These are phyloP conservation scores for Geopyxis carbonaria DNA, from an alignment of 495 filamentous ascomycete species.

Conservation along the genomic window DNA sequence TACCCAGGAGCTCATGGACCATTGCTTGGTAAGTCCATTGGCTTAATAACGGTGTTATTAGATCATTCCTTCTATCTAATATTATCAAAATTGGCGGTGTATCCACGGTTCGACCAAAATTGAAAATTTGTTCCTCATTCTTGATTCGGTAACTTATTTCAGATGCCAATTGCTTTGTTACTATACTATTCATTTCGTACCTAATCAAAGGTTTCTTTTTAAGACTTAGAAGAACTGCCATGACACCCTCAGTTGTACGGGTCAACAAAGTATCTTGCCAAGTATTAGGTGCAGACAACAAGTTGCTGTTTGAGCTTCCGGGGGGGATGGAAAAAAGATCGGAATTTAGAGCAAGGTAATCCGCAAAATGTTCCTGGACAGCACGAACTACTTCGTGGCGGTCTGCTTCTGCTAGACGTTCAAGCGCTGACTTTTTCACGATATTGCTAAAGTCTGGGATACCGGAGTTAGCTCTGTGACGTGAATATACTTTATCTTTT, in stretches of 20 bases:
- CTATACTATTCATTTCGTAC: conserved; percentile 78
- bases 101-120: conserved; percentile 76
- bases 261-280: conserved; percentile 83
- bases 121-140: conserved; percentile 93
- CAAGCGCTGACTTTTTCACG: conserved; percentile 87
- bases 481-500: too few species aligned
- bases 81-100: conserved; percentile 86
- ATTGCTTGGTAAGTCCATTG: conserved; percentile 99
- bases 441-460: conserved; percentile 73
- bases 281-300: conserved; percentile 54
- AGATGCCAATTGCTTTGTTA: conserved; percentile 82
- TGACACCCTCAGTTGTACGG: conserved; percentile 67
- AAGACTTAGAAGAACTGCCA: conserved; percentile 62
- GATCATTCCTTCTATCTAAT: conserved; percentile 83
- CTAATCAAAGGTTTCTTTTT: conserved; percentile 94
- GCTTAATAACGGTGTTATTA: conserved; percentile 83
- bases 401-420: conserved; percentile 91
- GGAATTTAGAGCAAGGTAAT: conserved; percentile 87
- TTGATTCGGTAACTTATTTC: conserved; percentile 67
- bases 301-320: too few species aligned
- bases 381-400: conserved; percentile 87
- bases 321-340: conserved; percentile 74
- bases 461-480: background rate
- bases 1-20: conserved; percentile 91
- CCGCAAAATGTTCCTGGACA: conserved; percentile 89